phyloP scores from a whole-genome alignment of 108 stramenopile genomes.

The Fistulifera pelliculosa region DNA sequence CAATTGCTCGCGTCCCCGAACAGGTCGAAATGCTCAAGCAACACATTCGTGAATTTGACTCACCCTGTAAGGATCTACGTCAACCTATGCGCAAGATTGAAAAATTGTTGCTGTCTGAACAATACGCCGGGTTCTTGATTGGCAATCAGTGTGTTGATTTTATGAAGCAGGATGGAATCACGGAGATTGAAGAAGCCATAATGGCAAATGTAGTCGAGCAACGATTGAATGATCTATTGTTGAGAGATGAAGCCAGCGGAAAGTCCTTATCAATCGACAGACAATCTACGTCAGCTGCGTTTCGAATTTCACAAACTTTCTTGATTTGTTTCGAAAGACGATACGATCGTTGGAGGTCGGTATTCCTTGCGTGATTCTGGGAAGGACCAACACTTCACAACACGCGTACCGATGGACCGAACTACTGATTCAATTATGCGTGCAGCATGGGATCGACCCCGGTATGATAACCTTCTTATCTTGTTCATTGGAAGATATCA shows the following conservation, averaged over 20 bases:
- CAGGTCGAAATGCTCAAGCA: slow-evolving; percentile 49
- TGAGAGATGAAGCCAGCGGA: slow-evolving; percentile 46
- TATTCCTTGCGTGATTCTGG: slow-evolving; percentile 65
- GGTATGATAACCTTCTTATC: slow-evolving; percentile 71
- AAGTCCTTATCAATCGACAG: slow-evolving; percentile 37
- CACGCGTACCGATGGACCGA: slow-evolving; percentile 77
- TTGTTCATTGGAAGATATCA: slow-evolving; percentile 60
- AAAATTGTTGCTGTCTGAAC: slow-evolving; percentile 38
- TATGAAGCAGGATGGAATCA: slow-evolving; percentile 81
- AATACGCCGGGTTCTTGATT: slow-evolving; percentile 59
- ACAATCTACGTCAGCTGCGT: slow-evolving; percentile 71
- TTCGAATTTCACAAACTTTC: slow-evolving; percentile 80
- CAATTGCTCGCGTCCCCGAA: slow-evolving; percentile 52
- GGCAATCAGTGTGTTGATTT: slow-evolving; percentile 83
- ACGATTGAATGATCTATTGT: slow-evolving; percentile 67
- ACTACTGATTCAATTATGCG: slow-evolving; percentile 32
- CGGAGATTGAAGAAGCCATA: slow-evolving; percentile 76
- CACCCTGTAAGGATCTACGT: slow-evolving; percentile 49
- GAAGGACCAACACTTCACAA: slow-evolving; percentile 63
- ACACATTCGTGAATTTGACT: slow-evolving; percentile 50
- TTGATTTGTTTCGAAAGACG: slow-evolving; percentile 81
- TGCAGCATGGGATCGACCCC: slow-evolving; percentile 48
- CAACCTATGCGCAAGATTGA: slow-evolving; percentile 51
- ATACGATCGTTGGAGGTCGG: slow-evolving; percentile 69
- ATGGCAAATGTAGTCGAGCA: slow-evolving; percentile 76